Percentiles rank a stretch among this genome's conserved stretches.
phyloP scores from a whole-genome alignment of 2,329 filamentous ascomycete genomes.

The Macrophomina phaseolina region DNA sequence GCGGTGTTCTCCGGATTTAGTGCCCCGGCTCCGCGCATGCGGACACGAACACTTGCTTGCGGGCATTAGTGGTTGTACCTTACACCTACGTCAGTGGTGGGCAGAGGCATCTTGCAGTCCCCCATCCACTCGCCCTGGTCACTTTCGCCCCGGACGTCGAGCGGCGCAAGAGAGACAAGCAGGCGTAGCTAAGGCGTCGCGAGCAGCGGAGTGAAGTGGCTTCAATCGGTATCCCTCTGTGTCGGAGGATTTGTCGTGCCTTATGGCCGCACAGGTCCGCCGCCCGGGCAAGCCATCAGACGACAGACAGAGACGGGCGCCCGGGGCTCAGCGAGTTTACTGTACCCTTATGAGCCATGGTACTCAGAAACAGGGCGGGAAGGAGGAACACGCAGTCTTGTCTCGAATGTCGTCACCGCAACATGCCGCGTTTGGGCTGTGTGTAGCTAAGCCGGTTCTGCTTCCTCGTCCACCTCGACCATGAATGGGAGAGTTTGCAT shows the following conservation, averaged over 20 bases:
- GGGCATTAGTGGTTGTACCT: not conserved
- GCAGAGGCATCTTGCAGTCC: no score
- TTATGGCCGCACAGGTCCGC: not conserved
- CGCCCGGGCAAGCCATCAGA: not conserved
- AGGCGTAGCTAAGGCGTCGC: not conserved
- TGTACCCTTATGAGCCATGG: not conserved
- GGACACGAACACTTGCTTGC: not conserved
- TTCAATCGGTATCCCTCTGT: not conserved
- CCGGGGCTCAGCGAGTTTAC: not conserved
- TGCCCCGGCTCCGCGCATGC: not conserved
- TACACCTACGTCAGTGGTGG: not conserved
- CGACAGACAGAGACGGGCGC: not conserved
- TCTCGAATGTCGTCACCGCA: conserved; percentile 11
- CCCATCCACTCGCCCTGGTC: no score
- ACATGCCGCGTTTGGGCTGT: not conserved
- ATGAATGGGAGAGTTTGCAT: not conserved
- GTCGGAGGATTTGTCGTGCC: not conserved
- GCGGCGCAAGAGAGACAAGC: not conserved
- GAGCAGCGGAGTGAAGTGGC: not conserved
- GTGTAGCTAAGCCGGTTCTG: not conserved
- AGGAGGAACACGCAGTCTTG: not conserved
- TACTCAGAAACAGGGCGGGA: not conserved
- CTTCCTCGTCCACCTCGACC: no score
- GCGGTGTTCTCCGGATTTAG: not conserved
- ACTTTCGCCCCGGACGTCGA: no score